phyloP scores from a whole-genome alignment of 2,329 filamentous ascomycete species.

The Phialophora chinensis region DNA sequence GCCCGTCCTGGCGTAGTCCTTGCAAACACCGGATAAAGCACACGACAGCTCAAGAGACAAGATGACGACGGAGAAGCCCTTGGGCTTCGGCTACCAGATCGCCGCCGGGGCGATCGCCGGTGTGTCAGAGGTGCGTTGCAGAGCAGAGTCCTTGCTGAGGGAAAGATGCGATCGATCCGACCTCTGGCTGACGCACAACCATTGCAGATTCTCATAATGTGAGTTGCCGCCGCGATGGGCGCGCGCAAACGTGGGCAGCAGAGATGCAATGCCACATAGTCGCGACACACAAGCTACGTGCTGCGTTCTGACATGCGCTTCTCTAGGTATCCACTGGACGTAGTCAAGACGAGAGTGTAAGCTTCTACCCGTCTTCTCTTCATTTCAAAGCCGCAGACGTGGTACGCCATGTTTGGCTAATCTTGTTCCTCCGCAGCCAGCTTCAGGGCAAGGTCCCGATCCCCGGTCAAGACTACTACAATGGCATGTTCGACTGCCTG shows the following conservation, averaged over 20 bases:
- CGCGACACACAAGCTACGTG: background rate
- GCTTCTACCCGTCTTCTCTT: slow-evolving; percentile 44
- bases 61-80: slow-evolving; percentile 65
- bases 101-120: slow-evolving; percentile 94
- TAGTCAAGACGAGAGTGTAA: slow-evolving; percentile 97
- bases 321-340: slow-evolving; percentile 93
- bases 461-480: slow-evolving; percentile 81
- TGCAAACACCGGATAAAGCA: slow-evolving; percentile 22
- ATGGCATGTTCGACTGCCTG: slow-evolving; percentile 98
- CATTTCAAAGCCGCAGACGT: slow-evolving; percentile 10
- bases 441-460: slow-evolving; percentile 76
- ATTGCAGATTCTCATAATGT: slow-evolving; percentile 84
- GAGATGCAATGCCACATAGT: background rate
- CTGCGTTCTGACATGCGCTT: slow-evolving; percentile 17
- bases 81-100: slow-evolving; percentile 95
- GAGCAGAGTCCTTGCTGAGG: background rate
- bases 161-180: background rate
- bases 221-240: slow-evolving; percentile 45
- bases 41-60: slow-evolving; percentile 21
- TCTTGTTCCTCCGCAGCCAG: slow-evolving; percentile 63
- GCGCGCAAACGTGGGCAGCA: background rate
- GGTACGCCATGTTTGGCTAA: slow-evolving; percentile 4
- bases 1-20: background rate
- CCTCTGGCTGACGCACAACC: slow-evolving; percentile 12
- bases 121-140: slow-evolving; percentile 83